These are phyloP conservation scores for Rugonectria rugulosa DNA, from an alignment of 2,329 filamentous ascomycete genomes.

Conservation along the genomic window DNA sequence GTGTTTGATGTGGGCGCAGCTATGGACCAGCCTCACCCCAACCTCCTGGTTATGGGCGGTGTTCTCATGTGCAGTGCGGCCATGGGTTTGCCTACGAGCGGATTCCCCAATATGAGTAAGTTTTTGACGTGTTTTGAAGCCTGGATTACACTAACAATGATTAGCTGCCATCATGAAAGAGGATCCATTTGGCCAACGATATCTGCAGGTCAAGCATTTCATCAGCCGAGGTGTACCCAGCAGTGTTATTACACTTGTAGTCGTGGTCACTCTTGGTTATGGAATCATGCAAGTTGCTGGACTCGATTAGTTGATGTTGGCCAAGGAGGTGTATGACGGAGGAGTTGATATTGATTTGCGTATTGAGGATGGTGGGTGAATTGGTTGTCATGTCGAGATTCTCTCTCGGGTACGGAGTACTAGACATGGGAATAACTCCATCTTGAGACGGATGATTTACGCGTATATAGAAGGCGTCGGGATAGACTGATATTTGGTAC, in stretches of 20 bases:
- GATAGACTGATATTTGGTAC: too few relatives aligned
- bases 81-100: slow-evolving; percentile 94
- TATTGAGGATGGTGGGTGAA: background rate
- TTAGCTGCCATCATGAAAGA: slow-evolving; percentile 99
- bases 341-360: background rate
- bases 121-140: slow-evolving; percentile 39
- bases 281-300: slow-evolving; percentile 83
- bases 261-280: slow-evolving; percentile 91
- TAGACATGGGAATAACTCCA: too few relatives aligned
- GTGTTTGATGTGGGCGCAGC: slow-evolving; percentile 83
- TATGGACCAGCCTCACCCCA: slow-evolving; percentile 92
- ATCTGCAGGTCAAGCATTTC: slow-evolving; percentile 92
- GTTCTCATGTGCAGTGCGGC: slow-evolving; percentile 96
- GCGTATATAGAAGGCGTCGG: too few relatives aligned
- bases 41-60: slow-evolving; percentile 92
- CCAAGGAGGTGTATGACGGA: too few relatives aligned
- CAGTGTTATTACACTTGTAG: slow-evolving; percentile 79
- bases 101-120: slow-evolving; percentile 99
- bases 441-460: too few relatives aligned
- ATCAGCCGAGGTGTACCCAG: slow-evolving; percentile 91
- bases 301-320: slow-evolving; percentile 57
- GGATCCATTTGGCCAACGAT: slow-evolving; percentile 89
- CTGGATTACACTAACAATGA: slow-evolving; percentile 29
- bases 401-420: too few relatives aligned
- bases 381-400: too few relatives aligned